Evolutionary conservation across 2,329 filamentous ascomycete genomes (phyloP).

Genomic region (Colletotrichum cordylinicola): DNA sequence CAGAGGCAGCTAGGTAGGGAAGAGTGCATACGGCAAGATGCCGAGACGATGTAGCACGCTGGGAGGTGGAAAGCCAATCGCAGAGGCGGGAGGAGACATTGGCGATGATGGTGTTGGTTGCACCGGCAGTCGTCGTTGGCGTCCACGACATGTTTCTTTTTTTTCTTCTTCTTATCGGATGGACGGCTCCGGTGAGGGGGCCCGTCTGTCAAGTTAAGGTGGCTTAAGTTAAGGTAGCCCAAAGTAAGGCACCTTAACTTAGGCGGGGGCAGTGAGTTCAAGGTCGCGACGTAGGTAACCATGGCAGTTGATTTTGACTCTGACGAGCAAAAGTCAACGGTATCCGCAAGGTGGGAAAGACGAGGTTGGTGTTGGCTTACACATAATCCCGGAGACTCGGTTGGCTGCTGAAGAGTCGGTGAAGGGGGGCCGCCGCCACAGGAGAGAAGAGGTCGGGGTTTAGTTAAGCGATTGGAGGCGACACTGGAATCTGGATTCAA

Average conservation of each 20-base stretch:
- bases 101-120: not conserved
- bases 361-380: not conserved
- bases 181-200: not conserved
- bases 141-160: not conserved
- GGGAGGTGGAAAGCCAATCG: not conserved
- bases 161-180: not conserved
- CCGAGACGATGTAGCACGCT: slow-evolving; percentile 1
- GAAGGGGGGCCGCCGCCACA: not conserved
- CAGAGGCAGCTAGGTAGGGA: not conserved
- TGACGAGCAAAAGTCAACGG: not conserved
- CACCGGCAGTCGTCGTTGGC: not conserved
- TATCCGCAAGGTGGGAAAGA: not conserved
- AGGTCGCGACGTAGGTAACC: not conserved
- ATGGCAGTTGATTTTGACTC: not conserved
- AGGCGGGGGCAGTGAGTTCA: not conserved
- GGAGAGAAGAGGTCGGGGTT: not conserved
- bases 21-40: not conserved
- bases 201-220: not conserved
- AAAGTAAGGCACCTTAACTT: not conserved
- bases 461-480: not conserved
- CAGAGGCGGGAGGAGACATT: not conserved
- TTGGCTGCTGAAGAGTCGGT: not conserved
- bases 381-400: not conserved
- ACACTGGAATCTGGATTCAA: not conserved
- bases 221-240: not conserved